Conservation (phyloP, 441 rosid species). For the Bocquillonia castaneifolia region DNA sequence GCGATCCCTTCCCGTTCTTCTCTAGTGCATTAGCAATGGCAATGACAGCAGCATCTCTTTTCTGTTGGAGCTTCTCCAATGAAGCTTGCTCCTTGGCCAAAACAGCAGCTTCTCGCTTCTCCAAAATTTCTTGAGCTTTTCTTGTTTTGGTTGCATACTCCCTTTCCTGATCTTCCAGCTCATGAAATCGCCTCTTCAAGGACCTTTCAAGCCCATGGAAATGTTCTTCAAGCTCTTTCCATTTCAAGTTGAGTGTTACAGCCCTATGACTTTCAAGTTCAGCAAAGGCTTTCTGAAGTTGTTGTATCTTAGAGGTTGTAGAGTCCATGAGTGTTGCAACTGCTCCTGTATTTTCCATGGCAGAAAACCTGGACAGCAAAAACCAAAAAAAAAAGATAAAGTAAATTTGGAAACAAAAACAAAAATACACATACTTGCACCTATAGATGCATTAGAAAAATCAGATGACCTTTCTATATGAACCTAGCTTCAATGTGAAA, state of each 20-base stretch:
- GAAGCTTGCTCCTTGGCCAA: conserved; percentile 69
- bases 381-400: background rate
- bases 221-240: conserved; percentile 97
- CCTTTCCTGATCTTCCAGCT: conserved; percentile 90
- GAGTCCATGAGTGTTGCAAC: conserved; percentile 81
- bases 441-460: background rate
- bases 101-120: conserved; percentile 70
- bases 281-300: conserved; percentile 96
- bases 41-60: conserved; percentile 78
- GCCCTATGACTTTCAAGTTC: conserved; percentile 93
- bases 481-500: background rate
- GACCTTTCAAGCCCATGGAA: conserved; percentile 96
- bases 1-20: conserved; percentile 46
- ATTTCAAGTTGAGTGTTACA: conserved; percentile 76
- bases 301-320: conserved; percentile 81
- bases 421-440: background rate
- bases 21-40: conserved; percentile 55
- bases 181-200: conserved; percentile 92
- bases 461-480: background rate
- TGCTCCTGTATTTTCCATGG: conserved; percentile 68
- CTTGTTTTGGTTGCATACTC: conserved; percentile 64
- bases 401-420: background rate
- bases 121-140: conserved; percentile 65
- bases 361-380: conserved; percentile 30
- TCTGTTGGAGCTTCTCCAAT: conserved; percentile 71